These are phyloP conservation scores for Arthrobotrys conoides DNA, from an alignment of 2,329 filamentous ascomycete genomes.

Conservation along the genomic window DNA sequence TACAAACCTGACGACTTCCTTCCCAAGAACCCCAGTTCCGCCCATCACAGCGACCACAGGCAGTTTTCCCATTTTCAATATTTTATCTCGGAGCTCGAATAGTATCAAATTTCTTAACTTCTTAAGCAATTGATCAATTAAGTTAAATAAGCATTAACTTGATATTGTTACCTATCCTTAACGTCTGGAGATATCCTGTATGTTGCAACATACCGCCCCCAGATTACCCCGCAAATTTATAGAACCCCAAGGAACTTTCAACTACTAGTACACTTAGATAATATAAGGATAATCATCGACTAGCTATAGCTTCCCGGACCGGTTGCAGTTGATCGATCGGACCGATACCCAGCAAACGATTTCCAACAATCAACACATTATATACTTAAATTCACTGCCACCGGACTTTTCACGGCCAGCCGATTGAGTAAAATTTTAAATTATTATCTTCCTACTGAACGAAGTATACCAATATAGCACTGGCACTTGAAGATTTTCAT, in stretches of 20 bases:
- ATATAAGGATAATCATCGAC: too few relatives aligned
- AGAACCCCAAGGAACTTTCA: not conserved
- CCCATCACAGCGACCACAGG: slow-evolving; percentile 51
- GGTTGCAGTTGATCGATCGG: not conserved
- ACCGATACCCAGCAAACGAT: not conserved
- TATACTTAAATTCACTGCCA: too few relatives aligned
- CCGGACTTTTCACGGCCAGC: too few relatives aligned
- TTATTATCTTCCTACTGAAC: too few relatives aligned
- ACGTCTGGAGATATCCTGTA: not conserved
- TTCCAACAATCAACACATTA: slow-evolving; percentile 32
- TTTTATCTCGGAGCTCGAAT: too few relatives aligned
- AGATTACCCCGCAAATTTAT: not conserved
- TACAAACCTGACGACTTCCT: slow-evolving; percentile 51
- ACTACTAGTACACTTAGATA: too few relatives aligned
- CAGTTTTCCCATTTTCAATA: slow-evolving; percentile 34
- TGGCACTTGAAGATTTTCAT: too few relatives aligned
- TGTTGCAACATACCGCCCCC: not conserved
- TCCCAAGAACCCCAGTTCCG: slow-evolving; percentile 49
- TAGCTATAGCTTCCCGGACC: not conserved
- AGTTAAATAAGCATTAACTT: too few relatives aligned
- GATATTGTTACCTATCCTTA: not conserved
- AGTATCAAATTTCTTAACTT: too few relatives aligned
- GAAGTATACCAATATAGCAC: too few relatives aligned
- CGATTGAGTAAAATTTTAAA: too few relatives aligned
- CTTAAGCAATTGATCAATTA: too few relatives aligned